A percentile compares a stretch with the other conserved stretches of the same genome.
These are phyloP conservation scores for Sarocladium kiliense DNA, from an alignment of 2,329 filamentous ascomycete genomes.

Conservation along the genomic window DNA sequence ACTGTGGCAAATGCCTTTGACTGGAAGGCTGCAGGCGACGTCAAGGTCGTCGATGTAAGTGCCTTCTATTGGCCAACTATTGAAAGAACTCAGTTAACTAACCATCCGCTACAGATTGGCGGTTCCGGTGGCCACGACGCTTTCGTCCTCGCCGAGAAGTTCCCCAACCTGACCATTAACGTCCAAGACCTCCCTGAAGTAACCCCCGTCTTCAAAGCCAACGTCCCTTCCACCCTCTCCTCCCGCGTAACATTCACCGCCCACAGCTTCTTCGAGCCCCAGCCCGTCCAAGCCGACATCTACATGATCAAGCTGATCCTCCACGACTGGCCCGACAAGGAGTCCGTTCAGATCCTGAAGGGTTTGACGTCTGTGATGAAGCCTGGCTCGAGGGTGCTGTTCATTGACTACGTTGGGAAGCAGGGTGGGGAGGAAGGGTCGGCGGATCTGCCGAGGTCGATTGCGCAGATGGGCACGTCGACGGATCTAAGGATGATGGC, in stretches of 20 bases:
- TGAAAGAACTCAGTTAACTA: too few relatives aligned
- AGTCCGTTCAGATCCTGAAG: conserved; percentile 33
- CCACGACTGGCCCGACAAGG: conserved; percentile 49
- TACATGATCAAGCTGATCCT: conserved; percentile 50
- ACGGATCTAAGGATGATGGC: conserved; percentile 47
- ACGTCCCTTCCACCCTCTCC: conserved; percentile 26
- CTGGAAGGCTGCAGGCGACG: conserved; percentile 29
- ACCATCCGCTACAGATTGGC: conserved; percentile 36
- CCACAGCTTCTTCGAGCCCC: conserved; percentile 34
- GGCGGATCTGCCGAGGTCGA: conserved; percentile 26
- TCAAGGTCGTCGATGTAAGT: conserved; percentile 36
- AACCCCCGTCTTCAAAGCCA: conserved; percentile 27
- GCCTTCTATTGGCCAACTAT: too few relatives aligned
- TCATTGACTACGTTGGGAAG: conserved; percentile 34
- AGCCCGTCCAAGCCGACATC: conserved; percentile 36
- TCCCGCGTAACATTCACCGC: conserved; percentile 28
- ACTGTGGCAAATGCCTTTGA: conserved; percentile 27
- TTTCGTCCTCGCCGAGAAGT: conserved; percentile 34
- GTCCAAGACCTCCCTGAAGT: conserved; percentile 40
- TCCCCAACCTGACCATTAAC: conserved; percentile 33
- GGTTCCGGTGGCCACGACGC: conserved; percentile 37
- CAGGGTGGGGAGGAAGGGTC: conserved; percentile 19
- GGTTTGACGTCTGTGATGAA: conserved; percentile 38
- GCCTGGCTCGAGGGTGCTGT: conserved; percentile 33
- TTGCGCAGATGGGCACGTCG: conserved; percentile 32